Conservation (phyloP, 2,329 filamentous ascomycete genomes). For the Fusarium agapanthi region DNA sequence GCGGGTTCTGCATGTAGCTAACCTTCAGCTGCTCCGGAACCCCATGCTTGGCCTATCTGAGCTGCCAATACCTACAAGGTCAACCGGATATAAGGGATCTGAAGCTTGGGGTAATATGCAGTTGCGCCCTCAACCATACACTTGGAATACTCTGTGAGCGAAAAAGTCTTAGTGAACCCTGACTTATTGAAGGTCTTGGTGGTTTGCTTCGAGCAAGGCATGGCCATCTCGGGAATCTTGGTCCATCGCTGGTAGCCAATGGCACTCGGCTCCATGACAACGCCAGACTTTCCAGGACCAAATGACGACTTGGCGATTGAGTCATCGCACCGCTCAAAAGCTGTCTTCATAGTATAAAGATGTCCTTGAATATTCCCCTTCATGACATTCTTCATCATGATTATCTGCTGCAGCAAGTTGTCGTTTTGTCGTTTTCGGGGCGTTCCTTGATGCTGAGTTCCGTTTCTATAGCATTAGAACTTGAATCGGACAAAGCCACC, state of each 20-base stretch:
- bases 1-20: fast-evolving
- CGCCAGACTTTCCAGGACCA: background rate
- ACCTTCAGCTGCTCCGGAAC: fast-evolving
- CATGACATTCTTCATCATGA: background rate
- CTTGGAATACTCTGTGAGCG: background rate
- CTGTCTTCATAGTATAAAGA: background rate
- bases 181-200: background rate
- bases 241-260: background rate
- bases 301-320: background rate
- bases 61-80: background rate
- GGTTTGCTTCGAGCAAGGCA: background rate
- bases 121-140: background rate
- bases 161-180: background rate
- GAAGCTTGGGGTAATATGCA: background rate
- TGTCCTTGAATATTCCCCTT: background rate
- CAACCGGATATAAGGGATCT: background rate
- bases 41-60: background rate
- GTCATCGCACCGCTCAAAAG: background rate
- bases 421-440: background rate
- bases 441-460: background rate
- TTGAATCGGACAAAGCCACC: background rate
- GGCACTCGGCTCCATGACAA: background rate
- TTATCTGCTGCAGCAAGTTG: background rate
- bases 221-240: background rate
- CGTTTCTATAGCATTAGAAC: fast-evolving